These are phyloP conservation scores for Leonotis leonurus DNA, from an alignment of 257 asterid genomes.

Conservation along the genomic window DNA sequence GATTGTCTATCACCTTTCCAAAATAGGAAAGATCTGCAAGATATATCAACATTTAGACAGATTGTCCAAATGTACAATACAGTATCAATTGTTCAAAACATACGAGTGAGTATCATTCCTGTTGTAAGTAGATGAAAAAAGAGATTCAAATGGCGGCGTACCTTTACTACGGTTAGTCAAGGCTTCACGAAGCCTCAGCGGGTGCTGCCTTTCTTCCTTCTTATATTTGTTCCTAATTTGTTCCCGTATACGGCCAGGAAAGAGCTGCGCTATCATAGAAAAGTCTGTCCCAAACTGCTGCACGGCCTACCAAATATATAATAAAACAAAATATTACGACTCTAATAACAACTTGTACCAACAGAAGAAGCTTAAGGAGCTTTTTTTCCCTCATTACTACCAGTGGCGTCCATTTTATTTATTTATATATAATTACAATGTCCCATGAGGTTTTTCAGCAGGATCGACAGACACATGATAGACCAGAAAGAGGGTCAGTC, in stretches of 20 bases:
- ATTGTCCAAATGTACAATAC: background rate
- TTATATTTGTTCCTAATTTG: conserved; percentile 70
- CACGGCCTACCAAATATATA: conserved; percentile 40
- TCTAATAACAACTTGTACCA: background rate
- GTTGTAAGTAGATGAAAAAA: background rate
- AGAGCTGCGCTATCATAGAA: conserved; percentile 79
- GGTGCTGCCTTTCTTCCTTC: conserved; percentile 77
- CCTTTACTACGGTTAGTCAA: conserved; percentile 64
- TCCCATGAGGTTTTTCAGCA: no score
- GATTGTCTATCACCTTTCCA: conserved; percentile 39
- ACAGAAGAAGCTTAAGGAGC: no score
- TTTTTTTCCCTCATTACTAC: no score
- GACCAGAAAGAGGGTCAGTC: background rate
- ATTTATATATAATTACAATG: no score
- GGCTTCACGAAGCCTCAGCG: conserved; percentile 67
- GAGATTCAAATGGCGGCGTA: conserved; percentile 10
- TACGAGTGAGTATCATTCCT: background rate
- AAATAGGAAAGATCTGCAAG: conserved; percentile 65
- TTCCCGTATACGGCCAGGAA: conserved; percentile 64
- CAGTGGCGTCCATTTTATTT: no score
- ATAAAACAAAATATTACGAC: background rate
- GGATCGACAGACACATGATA: no score
- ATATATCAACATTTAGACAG: background rate
- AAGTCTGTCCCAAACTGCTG: conserved; percentile 84
- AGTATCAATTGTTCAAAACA: no score